phyloP scores from a whole-genome alignment of 208 protist genomes.

The Crithidia fasciculata region DNA sequence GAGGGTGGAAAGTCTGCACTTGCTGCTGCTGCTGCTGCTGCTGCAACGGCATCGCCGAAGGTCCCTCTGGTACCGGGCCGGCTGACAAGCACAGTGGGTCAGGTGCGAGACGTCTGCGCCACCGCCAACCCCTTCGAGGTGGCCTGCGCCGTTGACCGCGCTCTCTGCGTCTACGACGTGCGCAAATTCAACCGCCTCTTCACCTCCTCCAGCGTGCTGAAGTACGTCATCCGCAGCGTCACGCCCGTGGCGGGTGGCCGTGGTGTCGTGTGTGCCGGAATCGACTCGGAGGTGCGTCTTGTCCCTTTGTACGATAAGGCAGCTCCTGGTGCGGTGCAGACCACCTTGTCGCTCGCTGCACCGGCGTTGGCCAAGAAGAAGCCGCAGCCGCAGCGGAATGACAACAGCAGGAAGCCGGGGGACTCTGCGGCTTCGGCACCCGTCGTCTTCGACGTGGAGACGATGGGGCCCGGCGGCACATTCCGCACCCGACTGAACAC shows the following conservation, averaged over 20 bases:
- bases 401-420: neutral
- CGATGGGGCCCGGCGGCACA: conserved; percentile 38
- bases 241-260: conserved; percentile 50
- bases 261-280: conserved; percentile 67
- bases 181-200: conserved; percentile 76
- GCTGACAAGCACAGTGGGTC: conserved; percentile 54
- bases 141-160: conserved; percentile 62
- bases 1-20: neutral
- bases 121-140: conserved; percentile 70
- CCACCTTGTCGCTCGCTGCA: conserved; percentile 17
- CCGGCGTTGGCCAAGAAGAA: conserved; percentile 19
- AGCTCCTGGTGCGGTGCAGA: neutral
- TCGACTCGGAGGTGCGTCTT: conserved; percentile 66
- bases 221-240: conserved; percentile 73
- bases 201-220: conserved; percentile 73
- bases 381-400: conserved; percentile 22
- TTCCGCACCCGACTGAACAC: conserved; percentile 83
- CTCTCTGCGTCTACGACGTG: conserved; percentile 75
- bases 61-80: conserved; percentile 51
- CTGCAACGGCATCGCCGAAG: neutral
- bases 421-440: conserved; percentile 4
- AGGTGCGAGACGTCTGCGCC: conserved; percentile 57
- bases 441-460: conserved; percentile 2
- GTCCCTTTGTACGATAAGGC: conserved; percentile 38
- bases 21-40: neutral